Evolutionary conservation across 176 grass and related monocot species (phyloP).

Genomic region (Guadua angustifolia): DNA sequence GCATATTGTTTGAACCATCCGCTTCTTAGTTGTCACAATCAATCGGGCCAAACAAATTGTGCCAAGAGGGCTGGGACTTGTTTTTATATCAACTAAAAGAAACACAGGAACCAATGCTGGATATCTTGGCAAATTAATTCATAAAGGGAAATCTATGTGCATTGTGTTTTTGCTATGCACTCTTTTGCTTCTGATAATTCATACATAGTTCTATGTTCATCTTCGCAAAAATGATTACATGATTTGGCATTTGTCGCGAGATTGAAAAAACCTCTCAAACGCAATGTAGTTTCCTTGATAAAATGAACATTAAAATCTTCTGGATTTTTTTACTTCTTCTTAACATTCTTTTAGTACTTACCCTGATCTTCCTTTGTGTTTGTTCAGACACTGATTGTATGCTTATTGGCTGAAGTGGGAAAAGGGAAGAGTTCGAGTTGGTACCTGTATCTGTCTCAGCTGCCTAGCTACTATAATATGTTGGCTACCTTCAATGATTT

Average conservation of each 20-base stretch:
- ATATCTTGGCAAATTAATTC: neutral
- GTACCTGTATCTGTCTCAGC: conserved; percentile 82
- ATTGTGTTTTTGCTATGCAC: neutral
- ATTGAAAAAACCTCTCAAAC: neutral
- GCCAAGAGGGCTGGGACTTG: neutral
- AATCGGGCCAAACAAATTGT: conserved; percentile 17
- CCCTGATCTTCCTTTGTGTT: conserved; percentile 18
- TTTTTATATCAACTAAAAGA: neutral
- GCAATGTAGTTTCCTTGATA: conserved; percentile 9
- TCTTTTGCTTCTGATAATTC: neutral
- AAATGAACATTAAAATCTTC: neutral
- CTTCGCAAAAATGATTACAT: neutral
- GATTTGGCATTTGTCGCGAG: neutral
- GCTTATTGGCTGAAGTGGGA: conserved; percentile 77
- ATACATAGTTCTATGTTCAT: neutral
- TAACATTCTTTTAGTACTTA: conserved; percentile 27
- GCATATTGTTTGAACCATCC: neutral
- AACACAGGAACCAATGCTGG: neutral
- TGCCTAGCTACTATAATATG: conserved; percentile 74
- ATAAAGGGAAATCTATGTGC: neutral
- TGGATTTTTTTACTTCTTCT: neutral
- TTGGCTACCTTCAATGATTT: conserved; percentile 72
- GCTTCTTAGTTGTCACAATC: neutral
- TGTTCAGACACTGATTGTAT: conserved; percentile 69
- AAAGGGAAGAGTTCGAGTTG: conserved; percentile 75